Evolutionary conservation across 129 eudicot species (phyloP), one percentile per base, ranked within the genome.

Genomic region (Sambucus nigra): DNA sequence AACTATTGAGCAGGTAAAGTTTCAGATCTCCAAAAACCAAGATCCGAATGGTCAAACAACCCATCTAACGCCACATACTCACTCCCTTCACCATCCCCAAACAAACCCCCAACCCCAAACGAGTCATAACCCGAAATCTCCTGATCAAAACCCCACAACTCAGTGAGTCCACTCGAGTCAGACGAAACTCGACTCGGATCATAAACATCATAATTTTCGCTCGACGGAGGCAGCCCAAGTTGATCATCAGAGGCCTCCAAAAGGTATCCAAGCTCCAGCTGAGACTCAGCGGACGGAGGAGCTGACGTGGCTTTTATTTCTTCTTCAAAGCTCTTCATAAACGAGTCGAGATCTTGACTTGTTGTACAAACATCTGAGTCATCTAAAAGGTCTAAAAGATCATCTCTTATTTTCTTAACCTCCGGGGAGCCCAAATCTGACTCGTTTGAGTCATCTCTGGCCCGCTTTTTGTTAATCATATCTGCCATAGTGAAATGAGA

Each of bases 1-100:
- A 9, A 53, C 70, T 76, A 77, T 58, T 51, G 71, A 0, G 86
- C 94, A 35, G 83, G 94, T 29, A 71, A 25, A 15, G 81, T 61
- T 57, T 81, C 84, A 57, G 84, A 52, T 47, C 70, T 61, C 75
- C 85, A 82, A 55, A 79, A 79, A 38, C 72, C 83, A 15, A 70
- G 5, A 71, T 87, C 96, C 44, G 88, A 62, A 64, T 79, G 66
- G 69, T 87, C 96, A 69, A 83, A 82, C 54, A 87, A 56, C 45
- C 96, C 96, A 19, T 83, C 96, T 7, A 83, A 26, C 58, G 83
- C 72, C 79, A 66, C 79, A 62, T 69, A 87, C 60, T 79, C 93
- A 18, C 75, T 64, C 6, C 35, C 42, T 46, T 51, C 59, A 28
- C 33, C 51, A 14, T 53, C 75, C 12, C 18, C 26, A 27, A 53